Conservation (phyloP, 2,329 filamentous ascomycete species). For the Ceratocystis huliohia region DNA sequence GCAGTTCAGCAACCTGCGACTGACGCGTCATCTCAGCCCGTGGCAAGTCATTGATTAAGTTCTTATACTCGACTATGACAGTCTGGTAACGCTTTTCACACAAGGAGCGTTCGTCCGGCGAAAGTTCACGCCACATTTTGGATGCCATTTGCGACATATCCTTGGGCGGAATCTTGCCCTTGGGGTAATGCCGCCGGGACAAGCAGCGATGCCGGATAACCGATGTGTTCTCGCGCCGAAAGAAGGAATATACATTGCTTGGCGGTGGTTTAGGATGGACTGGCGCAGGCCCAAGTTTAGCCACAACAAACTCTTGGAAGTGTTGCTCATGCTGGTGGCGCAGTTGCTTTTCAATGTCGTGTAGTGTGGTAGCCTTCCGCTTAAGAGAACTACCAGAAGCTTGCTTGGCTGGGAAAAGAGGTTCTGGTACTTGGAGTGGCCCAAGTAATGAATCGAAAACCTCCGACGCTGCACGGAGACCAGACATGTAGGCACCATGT, state of each 20-base stretch:
- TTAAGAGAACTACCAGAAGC: conserved; percentile 36
- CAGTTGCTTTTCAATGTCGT: conserved; percentile 30
- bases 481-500: conserved; percentile 90
- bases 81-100: conserved; percentile 55
- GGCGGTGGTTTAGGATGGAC: conserved; percentile 58
- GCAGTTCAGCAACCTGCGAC: conserved; percentile 43
- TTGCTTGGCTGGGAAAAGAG: conserved; percentile 58
- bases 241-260: conserved; percentile 79
- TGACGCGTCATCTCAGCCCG: conserved; percentile 58
- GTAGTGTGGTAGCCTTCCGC: conserved; percentile 35
- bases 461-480: conserved; percentile 77
- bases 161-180: conserved; percentile 18
- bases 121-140: conserved; percentile 82
- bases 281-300: conserved; percentile 60
- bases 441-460: conserved; percentile 70
- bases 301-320: conserved; percentile 39
- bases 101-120: conserved; percentile 57
- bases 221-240: conserved; percentile 68
- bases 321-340: conserved; percentile 45
- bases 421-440: conserved; percentile 61
- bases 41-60: conserved; percentile 22
- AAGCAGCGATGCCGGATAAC: conserved; percentile 47
- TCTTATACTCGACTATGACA: conserved; percentile 46
- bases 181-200: conserved; percentile 24
- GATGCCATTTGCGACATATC: conserved; percentile 47